phyloP scores from a whole-genome alignment of 352 stramenopile species.

The Phytophthora citricola region DNA sequence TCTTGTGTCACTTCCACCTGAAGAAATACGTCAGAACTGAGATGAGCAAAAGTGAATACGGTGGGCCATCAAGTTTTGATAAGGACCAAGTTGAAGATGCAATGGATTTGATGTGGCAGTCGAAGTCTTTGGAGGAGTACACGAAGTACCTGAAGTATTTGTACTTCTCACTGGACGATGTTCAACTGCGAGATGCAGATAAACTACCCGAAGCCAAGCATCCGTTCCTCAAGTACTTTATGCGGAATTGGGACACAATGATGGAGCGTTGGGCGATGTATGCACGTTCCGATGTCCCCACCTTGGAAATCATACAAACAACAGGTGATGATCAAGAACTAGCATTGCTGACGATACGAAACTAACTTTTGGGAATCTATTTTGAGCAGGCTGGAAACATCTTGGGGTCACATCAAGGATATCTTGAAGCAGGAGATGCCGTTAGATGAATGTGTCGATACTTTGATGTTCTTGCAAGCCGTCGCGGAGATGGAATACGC shows the following conservation, averaged over 20 bases:
- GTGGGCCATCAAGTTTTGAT: background rate
- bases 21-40: conserved; percentile 7
- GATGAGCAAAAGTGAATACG: background rate
- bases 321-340: background rate
- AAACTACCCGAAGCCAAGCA: background rate
- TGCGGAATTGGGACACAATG: background rate
- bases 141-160: conserved; percentile 3
- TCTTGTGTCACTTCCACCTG: conserved; percentile 6
- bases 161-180: background rate
- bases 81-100: conserved; percentile 5
- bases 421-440: conserved; percentile 3
- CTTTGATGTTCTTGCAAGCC: background rate
- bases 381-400: conserved; percentile 1
- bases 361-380: background rate
- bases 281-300: conserved; percentile 2
- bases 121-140: background rate
- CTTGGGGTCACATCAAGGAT: conserved; percentile 3
- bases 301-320: conserved; percentile 9
- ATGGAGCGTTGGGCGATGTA: conserved; percentile 13
- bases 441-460: conserved; percentile 4
- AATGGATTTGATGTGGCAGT: background rate
- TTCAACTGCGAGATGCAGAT: background rate
- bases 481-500: conserved; percentile 12
- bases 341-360: background rate
- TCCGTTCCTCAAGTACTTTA: background rate